phyloP scores from a whole-genome alignment of 2,329 filamentous ascomycete species.

The Trichoderma afroharzianum region DNA sequence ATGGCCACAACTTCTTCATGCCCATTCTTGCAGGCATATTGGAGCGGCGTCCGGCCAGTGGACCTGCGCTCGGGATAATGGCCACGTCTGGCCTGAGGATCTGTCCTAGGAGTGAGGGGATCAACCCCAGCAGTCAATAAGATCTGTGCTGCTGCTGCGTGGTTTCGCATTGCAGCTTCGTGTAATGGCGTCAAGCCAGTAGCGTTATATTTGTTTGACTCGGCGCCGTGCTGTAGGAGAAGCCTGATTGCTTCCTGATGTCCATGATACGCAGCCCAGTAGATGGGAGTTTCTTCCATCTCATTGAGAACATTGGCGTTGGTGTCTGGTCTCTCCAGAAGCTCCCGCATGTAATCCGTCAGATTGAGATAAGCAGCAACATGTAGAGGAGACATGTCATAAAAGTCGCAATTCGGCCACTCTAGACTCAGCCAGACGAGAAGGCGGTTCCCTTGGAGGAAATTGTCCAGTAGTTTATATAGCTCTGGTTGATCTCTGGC shows the following conservation, averaged over 20 bases:
- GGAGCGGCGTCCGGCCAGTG: constrained; percentile 28
- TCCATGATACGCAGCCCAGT: neutral
- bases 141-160: constrained; percentile 25
- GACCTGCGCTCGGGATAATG: neutral
- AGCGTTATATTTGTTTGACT: neutral
- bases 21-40: constrained; percentile 30
- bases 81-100: neutral
- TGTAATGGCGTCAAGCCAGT: constrained; percentile 35
- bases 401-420: neutral
- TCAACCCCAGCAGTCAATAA: constrained; percentile 36
- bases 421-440: neutral
- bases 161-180: constrained; percentile 31
- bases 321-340: neutral
- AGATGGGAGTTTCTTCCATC: neutral
- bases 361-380: neutral
- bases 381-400: constrained; percentile 17
- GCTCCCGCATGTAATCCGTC: neutral
- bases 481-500: neutral
- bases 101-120: constrained; percentile 29
- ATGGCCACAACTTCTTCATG: constrained; percentile 26
- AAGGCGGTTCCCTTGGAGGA: neutral
- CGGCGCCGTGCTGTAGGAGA: neutral
- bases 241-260: neutral
- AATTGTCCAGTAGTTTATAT: neutral
- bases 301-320: neutral